Evolutionary conservation across 1,284 basidiomycete genomes (phyloP), one percentile per base, ranked within the genome.

Genomic region (Cutaneotrichosporon cavernicola): DNA sequence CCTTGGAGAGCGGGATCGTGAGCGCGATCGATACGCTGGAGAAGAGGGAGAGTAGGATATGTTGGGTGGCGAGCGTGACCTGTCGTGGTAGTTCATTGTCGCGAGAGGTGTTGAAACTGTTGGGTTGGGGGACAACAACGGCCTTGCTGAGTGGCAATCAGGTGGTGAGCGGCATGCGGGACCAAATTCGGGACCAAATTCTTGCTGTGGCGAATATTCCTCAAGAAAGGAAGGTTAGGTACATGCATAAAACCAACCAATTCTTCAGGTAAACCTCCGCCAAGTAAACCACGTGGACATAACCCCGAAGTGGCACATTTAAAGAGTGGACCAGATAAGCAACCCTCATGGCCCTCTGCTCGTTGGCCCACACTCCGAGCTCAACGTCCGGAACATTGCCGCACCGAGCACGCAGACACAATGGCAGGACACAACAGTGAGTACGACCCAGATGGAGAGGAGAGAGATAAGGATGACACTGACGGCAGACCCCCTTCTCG

Each of bases 401-500:
- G 34, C 59, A 30, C n/a, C 58, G 10, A 38, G 14, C 13, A 60
- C 30, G 49, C 59, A 53, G 51, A 30, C 47, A 72, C 32, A 49
- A 78, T 78, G 76, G 75, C 73, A 62, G 76, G 63, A 56, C 53
- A 57, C 47, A 61, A 66, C 32, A 47, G 52, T 65, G 34, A n/a
- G 65, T 61, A n/a, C 18, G 43, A 14, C 43, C 5, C 16, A 8
- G 18, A 46, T 8, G 18, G 43, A 8, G 21, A 3, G 9, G 31
- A 18, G 3, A 18, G 2, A 46, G n/a, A 16, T 13, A 13, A 36
- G 21, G 21, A 43, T 2, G 26, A 5, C 21, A 51, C 64, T 65
- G 55, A 61, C 53, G 10, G 40, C 53, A 80, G 78, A 76, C 65
- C 69, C 75, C 32, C 72, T 80, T 8, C 58, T 59, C 21, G 58